A percentile compares a stretch with the other conserved stretches of the same genome.
These are phyloP conservation scores for Moniliella sp. DNA, from an alignment of 1,284 basidiomycete genomes.

Conservation along the genomic window DNA sequence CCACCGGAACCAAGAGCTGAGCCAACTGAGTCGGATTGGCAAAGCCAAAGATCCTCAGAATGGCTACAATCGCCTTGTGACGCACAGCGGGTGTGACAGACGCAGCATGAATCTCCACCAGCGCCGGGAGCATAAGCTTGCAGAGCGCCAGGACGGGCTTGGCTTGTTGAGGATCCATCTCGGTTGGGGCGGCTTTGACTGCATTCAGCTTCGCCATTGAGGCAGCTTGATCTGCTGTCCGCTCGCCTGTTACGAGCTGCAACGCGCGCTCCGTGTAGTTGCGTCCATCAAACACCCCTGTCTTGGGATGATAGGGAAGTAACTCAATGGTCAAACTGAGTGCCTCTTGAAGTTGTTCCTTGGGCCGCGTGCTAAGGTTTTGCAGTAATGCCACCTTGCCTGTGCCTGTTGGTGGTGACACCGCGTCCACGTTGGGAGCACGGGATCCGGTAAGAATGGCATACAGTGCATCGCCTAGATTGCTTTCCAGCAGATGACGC, in stretches of 20 bases:
- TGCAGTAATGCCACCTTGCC: constrained; percentile 93
- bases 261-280: constrained; percentile 69
- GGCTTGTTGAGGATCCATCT: constrained; percentile 15
- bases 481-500: constrained; percentile 20
- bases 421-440: too few relatives aligned
- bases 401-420: too few relatives aligned
- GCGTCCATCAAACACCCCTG: constrained; percentile 80
- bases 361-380: constrained; percentile 79
- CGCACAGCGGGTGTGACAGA: constrained; percentile 19
- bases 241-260: neutral
- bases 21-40: constrained; percentile 16
- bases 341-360: constrained; percentile 43
- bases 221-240: too few relatives aligned
- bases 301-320: constrained; percentile 37
- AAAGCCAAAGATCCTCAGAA: constrained; percentile 27
- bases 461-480: constrained; percentile 27
- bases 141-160: constrained; percentile 21
- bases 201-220: too few relatives aligned
- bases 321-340: constrained; percentile 22
- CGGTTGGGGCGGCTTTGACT: too few relatives aligned
- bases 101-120: constrained; percentile 28
- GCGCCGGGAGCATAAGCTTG: constrained; percentile 22
- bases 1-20: constrained; percentile 17
- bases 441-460: constrained; percentile 24
- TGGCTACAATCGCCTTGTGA: constrained; percentile 16